Base-by-base conservation (phyloP, 441 rosid genomes). In the Adansonia madagascariensis region DNA sequence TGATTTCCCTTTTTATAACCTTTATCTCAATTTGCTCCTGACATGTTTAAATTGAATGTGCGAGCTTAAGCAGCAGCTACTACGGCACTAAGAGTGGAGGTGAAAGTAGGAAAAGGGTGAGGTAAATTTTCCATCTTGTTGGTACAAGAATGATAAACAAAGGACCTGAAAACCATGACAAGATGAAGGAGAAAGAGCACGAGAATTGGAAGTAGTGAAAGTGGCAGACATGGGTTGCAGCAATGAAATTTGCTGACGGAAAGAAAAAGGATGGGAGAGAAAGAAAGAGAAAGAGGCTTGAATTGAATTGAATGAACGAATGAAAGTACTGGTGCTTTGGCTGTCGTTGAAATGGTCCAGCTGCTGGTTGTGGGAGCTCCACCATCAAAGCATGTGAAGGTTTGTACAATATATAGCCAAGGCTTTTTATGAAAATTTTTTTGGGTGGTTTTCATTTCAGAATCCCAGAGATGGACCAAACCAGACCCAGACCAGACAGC, bases 221-320 rank as follows among this genome's bases (percentile, higher is more conserved):
- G 93, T 90, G 95, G 95, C 85, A 85, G 91, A 89, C 97, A 89
- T 84, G 80, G 81, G 75, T 76, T 74, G 82, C 73, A 73, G 86
- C 62, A 80, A 84, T 81, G 88, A 85, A 76, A 22, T 59, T 66
- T 47, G 22, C 2, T 43, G 65, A n/a, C 60, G 8, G 75, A 60
- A 20, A 74, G 76, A 61, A 75, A 81, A 60, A 14, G 70, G 82
- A 77, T n/a, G 31, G 24, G 55, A 55, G 73, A 66, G 80, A 73
- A 64, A n/a, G 49, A 64, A 22, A n/a, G 47, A 53, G 22, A 27
- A 27, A 47, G 62, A 47, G 49, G 17, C 6, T 44, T 59, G 63
- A 59, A 59, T 59, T 20, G 4, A 35, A 35, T 35, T 35, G n/a
- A 22, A 22, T 11, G 22, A 71, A 53, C 3, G 47, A 46, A 46